Percentiles rank a stretch among this genome's conserved stretches.
Conservation (phyloP, 75 land plant genomes). For the Sequoiadendron giganteum region DNA sequence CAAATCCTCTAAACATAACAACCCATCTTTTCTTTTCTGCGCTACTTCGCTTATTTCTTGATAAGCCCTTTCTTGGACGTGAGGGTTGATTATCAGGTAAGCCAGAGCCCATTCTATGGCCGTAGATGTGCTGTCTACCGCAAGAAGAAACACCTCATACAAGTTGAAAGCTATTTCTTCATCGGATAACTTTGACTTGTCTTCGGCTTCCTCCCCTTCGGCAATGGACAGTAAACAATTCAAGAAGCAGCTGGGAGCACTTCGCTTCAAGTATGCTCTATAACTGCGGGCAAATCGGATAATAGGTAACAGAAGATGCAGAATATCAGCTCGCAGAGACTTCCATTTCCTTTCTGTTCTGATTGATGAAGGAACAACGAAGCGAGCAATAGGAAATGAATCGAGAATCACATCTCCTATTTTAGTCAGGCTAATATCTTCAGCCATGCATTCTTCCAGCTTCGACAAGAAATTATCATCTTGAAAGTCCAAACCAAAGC, state of each 20-base stretch:
- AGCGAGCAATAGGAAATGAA: neutral
- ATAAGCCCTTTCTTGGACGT: neutral
- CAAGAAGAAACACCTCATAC: neutral
- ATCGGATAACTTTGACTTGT: neutral
- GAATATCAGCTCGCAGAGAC: neutral
- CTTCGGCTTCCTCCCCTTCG: neutral
- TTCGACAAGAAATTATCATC: too few relatives aligned
- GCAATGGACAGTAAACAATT: too few relatives aligned
- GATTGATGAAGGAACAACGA: neutral
- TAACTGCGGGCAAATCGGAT: too few relatives aligned
- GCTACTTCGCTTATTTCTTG: neutral
- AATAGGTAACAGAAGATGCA: neutral
- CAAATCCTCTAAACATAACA: neutral
- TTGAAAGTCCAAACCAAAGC: too few relatives aligned
- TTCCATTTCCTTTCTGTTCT: neutral
- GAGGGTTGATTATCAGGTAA: neutral
- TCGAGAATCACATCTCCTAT: neutral
- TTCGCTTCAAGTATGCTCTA: too few relatives aligned
- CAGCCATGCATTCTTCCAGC: neutral
- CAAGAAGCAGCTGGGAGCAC: too few relatives aligned
- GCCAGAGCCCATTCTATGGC: slow-evolving; percentile 11
- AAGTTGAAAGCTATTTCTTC: neutral
- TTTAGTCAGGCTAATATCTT: too few relatives aligned
- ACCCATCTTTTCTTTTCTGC: neutral
- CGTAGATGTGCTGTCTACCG: neutral